Base-by-base conservation (phyloP, 805 yeast genomes). In the Lipomyces yamanashiensis region DNA sequence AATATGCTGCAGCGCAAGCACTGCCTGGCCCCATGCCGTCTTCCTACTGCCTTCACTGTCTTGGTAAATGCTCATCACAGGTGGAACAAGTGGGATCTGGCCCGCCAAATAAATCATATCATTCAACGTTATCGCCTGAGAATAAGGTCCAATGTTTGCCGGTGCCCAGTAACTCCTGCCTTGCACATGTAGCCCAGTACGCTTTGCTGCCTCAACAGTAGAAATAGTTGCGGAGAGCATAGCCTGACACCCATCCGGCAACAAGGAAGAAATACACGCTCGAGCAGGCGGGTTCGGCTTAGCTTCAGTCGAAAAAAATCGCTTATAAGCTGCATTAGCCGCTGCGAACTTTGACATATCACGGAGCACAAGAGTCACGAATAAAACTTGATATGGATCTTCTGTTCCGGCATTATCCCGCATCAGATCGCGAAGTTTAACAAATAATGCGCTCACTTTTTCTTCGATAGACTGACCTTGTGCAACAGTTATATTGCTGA, bases 111-210 rank as follows among this genome's bases (percentile, higher is more conserved):
- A 86, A 7, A 85, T 75, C 34, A 81, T 76, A 61, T 85, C 83
- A 19, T 73, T 73, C 13, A 71, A 74, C 66, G 85, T 86, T 10
- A 86, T 84, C 0, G 92, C 84, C 75, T 95, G 99, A 0, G 99
- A 93, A 73, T 95, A 95, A 0, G 99, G 99, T 0, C 99, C 99
- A 52, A 95, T 95, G 70, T 95, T 95, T 43, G 96, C 93, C 0
- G 99, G 99, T 0, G 98, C 98, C 99, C 99, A 95, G 74, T 89
- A 92, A 47, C 98, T 92, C 63, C 92, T 81, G 0, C 98, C 92
- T 71, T 95, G 93, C 8, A 95, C 91, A 72, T 95, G 98, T 15
- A 93, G 78, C 0, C 98, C 97, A 37, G 77, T 77, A 69, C 88
- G 88, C 10, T 68, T 69, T 40, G 73, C 66, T 17, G 57, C 58